Evolutionary conservation across 2,329 filamentous ascomycete genomes (phyloP).

Genomic region (Aspergillus luchuensis): DNA sequence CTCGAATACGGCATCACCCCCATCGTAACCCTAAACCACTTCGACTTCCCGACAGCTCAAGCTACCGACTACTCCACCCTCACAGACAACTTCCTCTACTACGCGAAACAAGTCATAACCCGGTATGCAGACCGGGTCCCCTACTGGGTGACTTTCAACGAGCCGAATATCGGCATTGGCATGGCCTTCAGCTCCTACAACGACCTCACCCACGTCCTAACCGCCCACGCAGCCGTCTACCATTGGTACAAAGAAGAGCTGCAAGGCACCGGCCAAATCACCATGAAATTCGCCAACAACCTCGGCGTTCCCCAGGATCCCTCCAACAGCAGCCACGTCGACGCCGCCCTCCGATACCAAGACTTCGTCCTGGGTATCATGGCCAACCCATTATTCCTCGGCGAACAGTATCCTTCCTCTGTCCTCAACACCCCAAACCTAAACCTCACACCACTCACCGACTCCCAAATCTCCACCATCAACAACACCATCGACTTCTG

Average conservation of each 20-base stretch:
- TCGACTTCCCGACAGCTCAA: slow-evolving; percentile 33
- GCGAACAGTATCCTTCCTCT: slow-evolving; percentile 47
- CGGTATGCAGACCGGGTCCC: slow-evolving; percentile 44
- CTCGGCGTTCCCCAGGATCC: slow-evolving; percentile 53
- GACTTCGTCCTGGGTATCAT: slow-evolving; percentile 65
- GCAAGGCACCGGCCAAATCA: slow-evolving; percentile 48
- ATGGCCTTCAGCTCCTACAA: slow-evolving; percentile 54
- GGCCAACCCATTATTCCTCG: slow-evolving; percentile 48
- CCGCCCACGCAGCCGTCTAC: slow-evolving; percentile 42
- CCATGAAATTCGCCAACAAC: slow-evolving; percentile 52
- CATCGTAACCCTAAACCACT: slow-evolving; percentile 45
- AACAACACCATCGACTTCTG: slow-evolving; percentile 58
- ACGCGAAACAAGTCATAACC: slow-evolving; percentile 42
- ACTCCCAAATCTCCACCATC: slow-evolving; percentile 53
- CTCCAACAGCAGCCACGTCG: slow-evolving; percentile 64
- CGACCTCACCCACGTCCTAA: slow-evolving; percentile 52
- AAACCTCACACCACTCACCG: slow-evolving; percentile 49
- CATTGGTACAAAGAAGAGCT: slow-evolving; percentile 44
- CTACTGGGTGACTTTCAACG: slow-evolving; percentile 47
- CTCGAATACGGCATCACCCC: slow-evolving; percentile 49
- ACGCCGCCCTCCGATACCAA: slow-evolving; percentile 80
- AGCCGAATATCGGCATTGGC: slow-evolving; percentile 40
- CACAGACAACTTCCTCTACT: slow-evolving; percentile 43
- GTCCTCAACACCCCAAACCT: slow-evolving; percentile 47
- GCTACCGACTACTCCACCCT: slow-evolving; percentile 36